Conservation (phyloP, 345 rosid species). For the Acer negundo region DNA sequence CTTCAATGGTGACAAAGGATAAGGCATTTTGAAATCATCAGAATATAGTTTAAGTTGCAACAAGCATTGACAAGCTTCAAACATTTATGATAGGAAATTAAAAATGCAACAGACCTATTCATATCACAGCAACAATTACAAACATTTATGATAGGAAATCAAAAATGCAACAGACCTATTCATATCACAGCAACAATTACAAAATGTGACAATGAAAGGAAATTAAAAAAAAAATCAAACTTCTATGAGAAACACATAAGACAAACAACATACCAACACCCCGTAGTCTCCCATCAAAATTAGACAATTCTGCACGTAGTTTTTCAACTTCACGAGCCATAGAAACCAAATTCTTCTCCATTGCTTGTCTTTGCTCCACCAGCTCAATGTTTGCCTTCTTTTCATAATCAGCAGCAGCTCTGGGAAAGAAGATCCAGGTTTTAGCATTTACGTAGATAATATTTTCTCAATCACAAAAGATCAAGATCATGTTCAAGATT, state of each 20-base stretch:
- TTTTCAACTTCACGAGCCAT: constrained; percentile 99
- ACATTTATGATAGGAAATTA: neutral
- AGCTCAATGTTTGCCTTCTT: constrained; percentile 93
- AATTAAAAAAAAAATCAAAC: constrained; percentile 3
- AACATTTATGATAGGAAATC: constrained; percentile 5
- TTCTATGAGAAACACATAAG: constrained; percentile 17
- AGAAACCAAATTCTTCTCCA: constrained; percentile 92
- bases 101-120: constrained; percentile 5
- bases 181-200: neutral
- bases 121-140: neutral
- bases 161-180: constrained; percentile 2
- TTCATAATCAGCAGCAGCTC: constrained; percentile 84
- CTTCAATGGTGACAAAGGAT: too few species aligned
- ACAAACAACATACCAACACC: constrained; percentile 53
- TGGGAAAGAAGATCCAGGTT: constrained; percentile 25
- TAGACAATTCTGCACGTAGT: constrained; percentile 78
- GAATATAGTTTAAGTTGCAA: neutral
- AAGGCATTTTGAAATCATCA: neutral
- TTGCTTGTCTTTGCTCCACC: constrained; percentile 86
- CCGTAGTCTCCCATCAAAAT: constrained; percentile 68
- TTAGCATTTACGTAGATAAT: constrained; percentile 17
- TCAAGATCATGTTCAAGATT: constrained; percentile 7
- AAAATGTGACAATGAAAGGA: constrained; percentile 4
- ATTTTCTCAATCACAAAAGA: neutral
- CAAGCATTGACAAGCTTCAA: neutral